Conservation (phyloP, 2,329 filamentous ascomycete species). For the Monosporascus sp. region DNA sequence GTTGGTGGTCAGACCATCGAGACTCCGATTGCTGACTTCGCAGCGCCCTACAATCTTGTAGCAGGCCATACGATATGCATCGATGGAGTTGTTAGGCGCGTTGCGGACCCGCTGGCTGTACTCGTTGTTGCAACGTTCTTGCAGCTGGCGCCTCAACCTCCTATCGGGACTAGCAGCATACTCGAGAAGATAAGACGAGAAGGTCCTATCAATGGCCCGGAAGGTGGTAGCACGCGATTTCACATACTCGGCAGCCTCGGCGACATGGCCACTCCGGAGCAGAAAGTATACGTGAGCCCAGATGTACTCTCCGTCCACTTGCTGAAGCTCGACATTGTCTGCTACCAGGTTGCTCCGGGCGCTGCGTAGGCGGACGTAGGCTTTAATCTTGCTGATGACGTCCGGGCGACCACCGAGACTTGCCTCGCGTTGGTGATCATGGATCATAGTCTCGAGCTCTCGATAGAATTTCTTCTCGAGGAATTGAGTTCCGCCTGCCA, state of each 20-base stretch:
- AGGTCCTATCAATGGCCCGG: constrained; percentile 84
- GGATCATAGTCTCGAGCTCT: constrained; percentile 71
- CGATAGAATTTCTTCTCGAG: constrained; percentile 77
- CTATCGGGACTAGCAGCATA: constrained; percentile 75
- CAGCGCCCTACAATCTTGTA: constrained; percentile 93
- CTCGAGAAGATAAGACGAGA: constrained; percentile 78
- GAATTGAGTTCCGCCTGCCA: constrained; percentile 72
- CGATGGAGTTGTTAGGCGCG: constrained; percentile 78
- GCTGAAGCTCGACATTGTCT: constrained; percentile 75
- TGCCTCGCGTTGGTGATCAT: constrained; percentile 81
- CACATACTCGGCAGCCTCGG: constrained; percentile 83
- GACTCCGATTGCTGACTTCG: constrained; percentile 58
- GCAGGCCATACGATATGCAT: constrained; percentile 94
- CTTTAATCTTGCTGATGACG: constrained; percentile 83
- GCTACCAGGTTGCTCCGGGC: constrained; percentile 78
- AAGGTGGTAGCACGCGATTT: constrained; percentile 74
- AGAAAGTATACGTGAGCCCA: constrained; percentile 96
- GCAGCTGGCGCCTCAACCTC: constrained; percentile 70
- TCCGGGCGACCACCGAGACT: constrained; percentile 86
- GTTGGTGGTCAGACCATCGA: constrained; percentile 58
- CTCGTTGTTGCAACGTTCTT: constrained; percentile 84
- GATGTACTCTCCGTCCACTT: constrained; percentile 74
- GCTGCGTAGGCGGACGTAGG: constrained; percentile 78
- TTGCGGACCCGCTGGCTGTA: constrained; percentile 82
- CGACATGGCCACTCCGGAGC: constrained; percentile 75